phyloP scores from a whole-genome alignment of 169 alveolate genomes.

The Plasmodium chabaudi region DNA sequence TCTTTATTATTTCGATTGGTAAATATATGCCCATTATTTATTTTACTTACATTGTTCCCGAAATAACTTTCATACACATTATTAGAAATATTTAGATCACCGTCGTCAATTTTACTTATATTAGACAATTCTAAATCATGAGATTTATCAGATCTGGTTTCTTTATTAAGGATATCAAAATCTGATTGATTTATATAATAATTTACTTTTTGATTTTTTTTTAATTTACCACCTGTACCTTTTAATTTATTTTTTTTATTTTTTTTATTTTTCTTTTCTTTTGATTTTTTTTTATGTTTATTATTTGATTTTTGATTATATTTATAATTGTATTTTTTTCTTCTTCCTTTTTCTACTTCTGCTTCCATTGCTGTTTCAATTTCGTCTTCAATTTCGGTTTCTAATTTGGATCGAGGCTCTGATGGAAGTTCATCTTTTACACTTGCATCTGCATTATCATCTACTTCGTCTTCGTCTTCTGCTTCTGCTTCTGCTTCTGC shows the following conservation, averaged over 20 bases:
- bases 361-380: neutral
- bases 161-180: slow-evolving; percentile 22
- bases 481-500: neutral
- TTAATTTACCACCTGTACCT: neutral
- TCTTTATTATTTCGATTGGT: too few relatives aligned
- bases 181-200: slow-evolving; percentile 32
- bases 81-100: too few relatives aligned
- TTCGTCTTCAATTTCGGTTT: neutral
- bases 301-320: neutral
- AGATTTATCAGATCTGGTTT: too few relatives aligned
- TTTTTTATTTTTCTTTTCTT: slow-evolving; percentile 16
- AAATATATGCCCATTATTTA: too few relatives aligned
- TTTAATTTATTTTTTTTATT: slow-evolving; percentile 46
- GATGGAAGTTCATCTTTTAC: neutral
- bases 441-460: neutral
- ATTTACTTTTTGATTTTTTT: slow-evolving; percentile 46
- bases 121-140: too few relatives aligned
- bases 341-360: neutral
- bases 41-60: too few relatives aligned
- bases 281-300: slow-evolving; percentile 8
- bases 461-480: neutral
- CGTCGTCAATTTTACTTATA: too few relatives aligned
- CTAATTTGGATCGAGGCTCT: neutral
- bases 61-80: too few relatives aligned
- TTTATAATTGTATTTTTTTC: neutral